Conservation (phyloP, 768 basidiomycete species). For the Pleurotus eryngii region DNA sequence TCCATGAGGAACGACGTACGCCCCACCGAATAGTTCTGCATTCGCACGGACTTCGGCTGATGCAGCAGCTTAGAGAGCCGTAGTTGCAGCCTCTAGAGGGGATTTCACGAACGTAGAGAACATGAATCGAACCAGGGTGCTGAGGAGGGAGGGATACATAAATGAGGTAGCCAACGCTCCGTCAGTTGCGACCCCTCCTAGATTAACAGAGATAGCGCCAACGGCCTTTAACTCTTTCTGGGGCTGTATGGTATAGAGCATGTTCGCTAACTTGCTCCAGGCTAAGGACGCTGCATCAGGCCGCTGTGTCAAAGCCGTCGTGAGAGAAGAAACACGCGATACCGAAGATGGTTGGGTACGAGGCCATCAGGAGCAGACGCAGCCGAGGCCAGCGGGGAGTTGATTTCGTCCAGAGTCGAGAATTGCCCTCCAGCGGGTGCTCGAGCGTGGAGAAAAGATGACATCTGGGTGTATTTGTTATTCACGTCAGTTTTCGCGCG, state of each 20-base stretch:
- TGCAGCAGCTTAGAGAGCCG: conserved; percentile 3
- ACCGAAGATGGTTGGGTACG: conserved; percentile 14
- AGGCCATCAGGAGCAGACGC: conserved; percentile 4
- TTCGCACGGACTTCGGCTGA: neutral
- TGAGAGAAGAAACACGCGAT: neutral
- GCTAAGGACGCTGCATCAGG: conserved; percentile 18
- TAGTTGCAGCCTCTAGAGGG: conserved; percentile 1
- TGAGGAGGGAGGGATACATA: neutral
- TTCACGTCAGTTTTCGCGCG: neutral
- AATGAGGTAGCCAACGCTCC: neutral
- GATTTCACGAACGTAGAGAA: neutral
- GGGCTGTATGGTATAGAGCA: conserved; percentile 37
- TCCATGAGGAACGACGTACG: neutral
- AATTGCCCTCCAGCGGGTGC: conserved; percentile 14
- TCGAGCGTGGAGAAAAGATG: conserved; percentile 12
- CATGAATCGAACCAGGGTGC: neutral
- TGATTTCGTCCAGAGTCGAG: conserved; percentile 18
- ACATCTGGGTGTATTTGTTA: conserved; percentile 5
- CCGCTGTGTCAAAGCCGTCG: neutral
- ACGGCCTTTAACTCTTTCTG: conserved; percentile 31
- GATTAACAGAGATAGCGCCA: conserved; percentile 9
- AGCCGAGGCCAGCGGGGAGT: conserved; percentile 11
- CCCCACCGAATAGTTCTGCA: neutral
- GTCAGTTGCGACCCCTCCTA: conserved; percentile 4
- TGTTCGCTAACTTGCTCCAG: conserved; percentile 36